Percentiles rank a stretch among this genome's conserved stretches.
phyloP scores from a whole-genome alignment of 495 filamentous ascomycete species.

The Choiromyces venosus region DNA sequence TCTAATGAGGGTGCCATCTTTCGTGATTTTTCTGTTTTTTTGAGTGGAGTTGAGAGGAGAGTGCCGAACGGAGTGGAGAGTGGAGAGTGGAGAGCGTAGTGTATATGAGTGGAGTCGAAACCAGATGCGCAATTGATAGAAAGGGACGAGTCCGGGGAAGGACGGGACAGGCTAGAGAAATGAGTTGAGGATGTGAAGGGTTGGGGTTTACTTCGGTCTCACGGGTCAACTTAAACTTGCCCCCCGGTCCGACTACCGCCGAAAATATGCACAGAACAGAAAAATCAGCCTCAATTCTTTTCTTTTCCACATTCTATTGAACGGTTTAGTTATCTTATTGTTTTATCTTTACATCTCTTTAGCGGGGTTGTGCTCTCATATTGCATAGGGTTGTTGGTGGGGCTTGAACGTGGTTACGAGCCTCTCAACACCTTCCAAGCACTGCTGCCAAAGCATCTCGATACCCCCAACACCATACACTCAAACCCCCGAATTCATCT shows the following conservation, averaged over 20 bases:
- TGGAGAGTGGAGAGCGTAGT: background rate
- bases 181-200: constrained; percentile 38
- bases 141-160: constrained; percentile 36
- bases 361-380: background rate
- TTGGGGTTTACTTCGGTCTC: constrained; percentile 35
- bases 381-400: background rate
- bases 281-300: background rate
- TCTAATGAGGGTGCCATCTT: constrained; percentile 82
- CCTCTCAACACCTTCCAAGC: background rate
- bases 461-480: constrained; percentile 6
- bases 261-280: background rate
- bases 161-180: constrained; percentile 32
- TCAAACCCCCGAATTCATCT: constrained; percentile 18
- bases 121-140: constrained; percentile 42
- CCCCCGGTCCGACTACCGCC: background rate
- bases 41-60: constrained; percentile 30
- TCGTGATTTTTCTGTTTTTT: background rate
- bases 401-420: background rate
- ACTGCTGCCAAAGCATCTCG: background rate
- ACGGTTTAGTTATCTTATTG: background rate
- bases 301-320: background rate
- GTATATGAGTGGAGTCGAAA: constrained; percentile 11
- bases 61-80: constrained; percentile 15
- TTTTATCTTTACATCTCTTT: constrained; percentile 1
- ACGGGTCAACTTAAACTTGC: constrained; percentile 4